These are phyloP conservation scores for Bryum argenteum DNA, from an alignment of 225 moss, liverwort and hornwort genomes.

Conservation along the genomic window DNA sequence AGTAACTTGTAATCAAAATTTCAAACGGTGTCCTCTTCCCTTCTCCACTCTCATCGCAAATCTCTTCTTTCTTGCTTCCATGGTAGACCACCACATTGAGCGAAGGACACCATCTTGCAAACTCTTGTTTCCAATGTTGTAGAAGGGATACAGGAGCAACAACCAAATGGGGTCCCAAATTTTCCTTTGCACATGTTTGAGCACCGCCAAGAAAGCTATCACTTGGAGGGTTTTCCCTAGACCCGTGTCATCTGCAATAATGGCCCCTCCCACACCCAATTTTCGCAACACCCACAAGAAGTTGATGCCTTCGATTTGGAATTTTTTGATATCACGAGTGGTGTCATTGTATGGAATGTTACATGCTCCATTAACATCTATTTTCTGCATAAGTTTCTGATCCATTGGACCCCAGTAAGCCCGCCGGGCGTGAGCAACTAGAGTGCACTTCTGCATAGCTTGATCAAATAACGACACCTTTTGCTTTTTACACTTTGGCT, in stretches of 20 bases:
- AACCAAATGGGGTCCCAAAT: not conserved
- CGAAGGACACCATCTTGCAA: constrained; percentile 8
- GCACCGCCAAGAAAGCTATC: not conserved
- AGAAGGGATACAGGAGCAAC: not conserved
- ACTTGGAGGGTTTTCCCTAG: constrained; percentile 5
- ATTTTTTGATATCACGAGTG: too few relatives aligned
- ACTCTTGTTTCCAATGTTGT: not conserved
- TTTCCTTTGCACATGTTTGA: not conserved
- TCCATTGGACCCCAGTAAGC: too few relatives aligned
- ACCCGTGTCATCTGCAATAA: constrained; percentile 29
- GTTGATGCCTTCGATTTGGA: too few relatives aligned
- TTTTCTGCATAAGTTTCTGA: too few relatives aligned
- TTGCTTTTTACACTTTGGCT: too few relatives aligned
- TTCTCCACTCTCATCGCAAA: not conserved
- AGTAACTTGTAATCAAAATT: constrained; percentile 19
- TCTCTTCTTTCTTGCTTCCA: not conserved
- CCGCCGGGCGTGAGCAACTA: too few relatives aligned
- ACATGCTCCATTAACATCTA: too few relatives aligned
- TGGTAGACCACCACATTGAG: not conserved
- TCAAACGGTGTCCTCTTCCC: not conserved
- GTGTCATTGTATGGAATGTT: too few relatives aligned
- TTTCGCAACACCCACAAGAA: too few relatives aligned
- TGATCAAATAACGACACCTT: too few relatives aligned
- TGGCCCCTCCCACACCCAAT: not conserved
- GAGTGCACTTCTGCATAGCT: too few relatives aligned